A percentile compares a stretch with the other conserved stretches of the same genome.
phyloP scores from a whole-genome alignment of 2,329 filamentous ascomycete genomes.

The Bertia moriformis region DNA sequence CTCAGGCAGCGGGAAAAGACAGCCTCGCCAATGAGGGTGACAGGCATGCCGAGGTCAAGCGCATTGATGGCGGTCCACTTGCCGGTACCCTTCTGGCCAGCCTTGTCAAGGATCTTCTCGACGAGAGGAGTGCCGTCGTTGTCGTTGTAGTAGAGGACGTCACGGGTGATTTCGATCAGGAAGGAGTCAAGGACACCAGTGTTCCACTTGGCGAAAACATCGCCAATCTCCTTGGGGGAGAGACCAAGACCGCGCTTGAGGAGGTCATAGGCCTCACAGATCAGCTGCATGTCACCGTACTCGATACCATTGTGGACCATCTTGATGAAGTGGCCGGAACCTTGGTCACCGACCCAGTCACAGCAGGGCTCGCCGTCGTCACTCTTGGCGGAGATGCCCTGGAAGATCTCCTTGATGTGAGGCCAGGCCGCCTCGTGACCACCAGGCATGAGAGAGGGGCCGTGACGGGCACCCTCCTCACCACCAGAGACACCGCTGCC shows the following conservation, averaged over 20 bases:
- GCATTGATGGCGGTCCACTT: conserved; percentile 99
- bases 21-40: conserved; percentile 93
- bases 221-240: conserved; percentile 84
- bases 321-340: conserved; percentile 99
- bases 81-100: conserved; percentile 97
- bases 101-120: conserved; percentile 98
- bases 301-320: conserved; percentile 99
- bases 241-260: conserved; percentile 95
- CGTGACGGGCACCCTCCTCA: conserved; percentile 97
- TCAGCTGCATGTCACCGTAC: conserved; percentile 99
- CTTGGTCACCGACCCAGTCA: conserved; percentile 98
- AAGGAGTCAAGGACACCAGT: conserved; percentile 96
- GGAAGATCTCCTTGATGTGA: conserved; percentile 97
- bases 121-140: conserved; percentile 80
- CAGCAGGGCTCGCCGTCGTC: conserved; percentile 88
- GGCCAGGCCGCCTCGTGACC: conserved; percentile 97
- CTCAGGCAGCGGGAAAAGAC: conserved; percentile 91
- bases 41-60: conserved; percentile 94
- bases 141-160: conserved; percentile 97
- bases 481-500: conserved; percentile 95
- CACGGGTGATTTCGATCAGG: conserved; percentile 96
- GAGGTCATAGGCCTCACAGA: conserved; percentile 98
- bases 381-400: conserved; percentile 93
- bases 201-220: conserved; percentile 93
- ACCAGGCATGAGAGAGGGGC: conserved; percentile 96